Evolutionary conservation across 768 basidiomycete genomes (phyloP).

Genomic region (Suillus placidus): DNA sequence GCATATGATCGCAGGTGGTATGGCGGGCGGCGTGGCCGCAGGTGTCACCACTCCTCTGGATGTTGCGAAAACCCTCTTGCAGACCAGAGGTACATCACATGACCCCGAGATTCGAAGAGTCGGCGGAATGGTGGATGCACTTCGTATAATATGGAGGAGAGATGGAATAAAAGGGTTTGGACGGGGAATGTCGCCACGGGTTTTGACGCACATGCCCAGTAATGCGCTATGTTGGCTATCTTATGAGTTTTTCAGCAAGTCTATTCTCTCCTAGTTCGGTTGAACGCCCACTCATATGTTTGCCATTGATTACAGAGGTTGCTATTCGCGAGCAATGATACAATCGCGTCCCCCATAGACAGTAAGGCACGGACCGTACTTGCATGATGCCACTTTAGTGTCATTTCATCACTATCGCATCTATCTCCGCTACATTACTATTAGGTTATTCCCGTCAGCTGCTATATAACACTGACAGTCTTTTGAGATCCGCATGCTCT

Average conservation of each 20-base stretch:
- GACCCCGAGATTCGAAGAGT: slow-evolving; percentile 85
- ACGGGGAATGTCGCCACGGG: slow-evolving; percentile 86
- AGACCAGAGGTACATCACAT: slow-evolving; percentile 89
- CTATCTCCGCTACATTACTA: slow-evolving; percentile 20
- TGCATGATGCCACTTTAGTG: neutral
- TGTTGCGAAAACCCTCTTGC: slow-evolving; percentile 95
- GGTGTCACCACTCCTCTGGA: slow-evolving; percentile 96
- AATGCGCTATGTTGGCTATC: slow-evolving; percentile 98
- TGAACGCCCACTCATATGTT: slow-evolving; percentile 6
- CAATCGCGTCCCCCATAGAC: slow-evolving; percentile 22
- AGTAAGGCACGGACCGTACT: neutral
- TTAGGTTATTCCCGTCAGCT: slow-evolving; percentile 9
- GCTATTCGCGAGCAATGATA: slow-evolving; percentile 53
- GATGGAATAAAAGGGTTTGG: slow-evolving; percentile 87
- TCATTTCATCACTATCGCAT: neutral
- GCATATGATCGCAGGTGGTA: slow-evolving; percentile 88
- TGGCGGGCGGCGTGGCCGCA: slow-evolving; percentile 92
- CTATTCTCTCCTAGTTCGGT: slow-evolving; percentile 4
- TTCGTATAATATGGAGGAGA: slow-evolving; percentile 82
- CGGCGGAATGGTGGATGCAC: slow-evolving; percentile 84
- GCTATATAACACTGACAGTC: neutral
- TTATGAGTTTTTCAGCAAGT: slow-evolving; percentile 98
- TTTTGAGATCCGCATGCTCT: neutral
- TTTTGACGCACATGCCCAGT: slow-evolving; percentile 95
- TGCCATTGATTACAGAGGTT: slow-evolving; percentile 48